Percentiles rank a stretch among this genome's conserved stretches.
Evolutionary conservation across 176 grass and related monocot species (phyloP).

Genomic region (Bothriochloa decipiens): DNA sequence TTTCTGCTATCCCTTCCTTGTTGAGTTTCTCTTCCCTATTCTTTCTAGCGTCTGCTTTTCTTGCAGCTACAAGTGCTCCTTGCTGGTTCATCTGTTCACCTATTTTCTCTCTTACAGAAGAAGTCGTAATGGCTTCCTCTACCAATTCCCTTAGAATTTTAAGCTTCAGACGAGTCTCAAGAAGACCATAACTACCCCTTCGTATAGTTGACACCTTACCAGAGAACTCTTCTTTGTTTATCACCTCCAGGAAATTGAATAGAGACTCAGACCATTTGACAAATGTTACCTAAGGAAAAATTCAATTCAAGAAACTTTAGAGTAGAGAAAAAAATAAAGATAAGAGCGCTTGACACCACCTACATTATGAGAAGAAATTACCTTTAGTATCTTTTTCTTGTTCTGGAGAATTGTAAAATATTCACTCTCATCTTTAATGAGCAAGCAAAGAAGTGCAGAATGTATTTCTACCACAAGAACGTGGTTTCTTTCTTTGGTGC

Average conservation of each 20-base stretch:
- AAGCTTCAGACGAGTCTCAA: slow-evolving; percentile 65
- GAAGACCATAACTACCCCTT: slow-evolving; percentile 86
- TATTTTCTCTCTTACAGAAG: slow-evolving; percentile 66
- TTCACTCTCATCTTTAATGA: slow-evolving; percentile 66
- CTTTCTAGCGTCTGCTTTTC: slow-evolving; percentile 66
- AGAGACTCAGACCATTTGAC: slow-evolving; percentile 79
- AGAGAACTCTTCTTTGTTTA: slow-evolving; percentile 56
- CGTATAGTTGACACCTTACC: slow-evolving; percentile 60
- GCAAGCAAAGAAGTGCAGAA: slow-evolving; percentile 65
- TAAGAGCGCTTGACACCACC: not conserved
- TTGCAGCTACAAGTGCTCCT: slow-evolving; percentile 57
- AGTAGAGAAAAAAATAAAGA: slow-evolving; percentile 1
- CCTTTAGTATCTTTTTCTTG: slow-evolving; percentile 76
- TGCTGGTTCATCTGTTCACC: slow-evolving; percentile 64
- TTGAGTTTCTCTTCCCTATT: slow-evolving; percentile 53
- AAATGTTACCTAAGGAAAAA: slow-evolving; percentile 59
- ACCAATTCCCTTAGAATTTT: slow-evolving; percentile 67
- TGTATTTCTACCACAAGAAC: slow-evolving; percentile 79
- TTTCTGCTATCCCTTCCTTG: slow-evolving; percentile 48
- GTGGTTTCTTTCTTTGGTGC: slow-evolving; percentile 77
- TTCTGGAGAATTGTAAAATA: slow-evolving; percentile 65
- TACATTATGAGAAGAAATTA: slow-evolving; percentile 35
- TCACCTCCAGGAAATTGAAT: slow-evolving; percentile 77
- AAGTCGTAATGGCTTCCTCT: slow-evolving; percentile 71
- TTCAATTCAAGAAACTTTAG: not conserved